Evolutionary conservation across 2,329 filamentous ascomycete genomes (phyloP).

Genomic region (Apiospora hydei): DNA sequence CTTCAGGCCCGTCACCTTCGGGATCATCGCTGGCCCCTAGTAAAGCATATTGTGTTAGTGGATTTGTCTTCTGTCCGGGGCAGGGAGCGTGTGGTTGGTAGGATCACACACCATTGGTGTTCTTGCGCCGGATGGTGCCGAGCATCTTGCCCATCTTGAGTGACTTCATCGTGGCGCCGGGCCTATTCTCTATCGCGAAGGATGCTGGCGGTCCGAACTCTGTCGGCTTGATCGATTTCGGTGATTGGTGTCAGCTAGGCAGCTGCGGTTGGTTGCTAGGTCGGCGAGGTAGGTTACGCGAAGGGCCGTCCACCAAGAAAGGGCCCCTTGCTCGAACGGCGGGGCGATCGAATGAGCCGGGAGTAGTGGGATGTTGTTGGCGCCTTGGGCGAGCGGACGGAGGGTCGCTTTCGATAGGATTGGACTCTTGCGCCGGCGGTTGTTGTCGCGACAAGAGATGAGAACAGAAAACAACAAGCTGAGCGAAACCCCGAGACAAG

Average conservation of each 20-base stretch:
- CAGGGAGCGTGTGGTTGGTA: constrained; percentile 20
- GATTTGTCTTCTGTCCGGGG: constrained; percentile 6
- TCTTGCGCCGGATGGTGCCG: constrained; percentile 60
- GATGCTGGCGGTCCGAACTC: constrained; percentile 7
- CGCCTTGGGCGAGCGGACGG: neutral
- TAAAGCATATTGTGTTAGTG: constrained; percentile 25
- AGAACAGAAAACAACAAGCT: neutral
- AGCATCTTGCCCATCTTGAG: constrained; percentile 65
- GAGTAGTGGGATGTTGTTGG: neutral
- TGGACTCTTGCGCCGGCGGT: neutral
- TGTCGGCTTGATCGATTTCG: neutral
- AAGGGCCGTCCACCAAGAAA: neutral
- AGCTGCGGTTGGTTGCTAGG: constrained; percentile 11
- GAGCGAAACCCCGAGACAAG: neutral
- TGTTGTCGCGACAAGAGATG: neutral
- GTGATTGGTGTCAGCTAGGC: neutral
- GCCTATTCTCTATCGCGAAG: constrained; percentile 2
- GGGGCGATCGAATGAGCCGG: constrained; percentile 13
- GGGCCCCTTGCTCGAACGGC: constrained; percentile 6
- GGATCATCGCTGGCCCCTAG: constrained; percentile 20
- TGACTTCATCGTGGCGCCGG: constrained; percentile 49
- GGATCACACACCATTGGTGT: constrained; percentile 39
- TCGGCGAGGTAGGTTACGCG: neutral
- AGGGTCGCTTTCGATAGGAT: neutral
- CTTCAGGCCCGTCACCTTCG: constrained; percentile 67